Evolutionary conservation across 1,284 basidiomycete species (phyloP), one percentile per base, ranked within the genome.

Genomic region (Tausonia pullulans): DNA sequence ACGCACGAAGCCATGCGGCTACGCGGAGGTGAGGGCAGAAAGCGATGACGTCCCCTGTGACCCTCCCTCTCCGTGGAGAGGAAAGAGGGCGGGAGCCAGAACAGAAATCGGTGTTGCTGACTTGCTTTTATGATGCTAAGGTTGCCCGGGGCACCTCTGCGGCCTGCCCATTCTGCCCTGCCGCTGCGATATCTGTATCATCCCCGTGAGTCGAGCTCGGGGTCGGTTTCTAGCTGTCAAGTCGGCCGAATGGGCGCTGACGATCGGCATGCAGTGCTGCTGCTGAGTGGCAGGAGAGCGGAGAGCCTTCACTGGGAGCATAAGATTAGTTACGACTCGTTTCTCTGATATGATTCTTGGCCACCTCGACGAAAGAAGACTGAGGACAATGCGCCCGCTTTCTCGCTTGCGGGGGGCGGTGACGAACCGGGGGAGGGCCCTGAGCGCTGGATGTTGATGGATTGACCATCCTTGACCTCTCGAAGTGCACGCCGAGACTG

Each of bases 161-260:
- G 61, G 61, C 14, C 46, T 62, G 27, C 61, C 61, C 54, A 62
- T 62, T 48, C 46, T 62, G 16, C 61, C 45, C 49, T 14, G 41
- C 41, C 51, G 5, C 9, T 53, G 40, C 27, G 13, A 5, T 46
- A 3, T n/a, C n/a, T 4, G 3, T 10, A 41, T 51, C n/a, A 13
- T 44, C 56, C 43, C 5, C 43, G 5, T 56, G 16, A 11, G 16
- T 39, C 13, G n/a, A 52, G n/a, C n/a, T 16, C n/a, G 11, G 45
- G 49, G 57, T 46, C n/a, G 46, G 57, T 11, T 2, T 58, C 56
- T 16, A 9, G 40, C 44, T 16, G 14, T 16, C 7, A 1, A 8
- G 43, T n/a, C 4, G n/a, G 10, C n/a, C 51, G 51, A 16, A 40
- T 27, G 13, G 58, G 51, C 5, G 16, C 58, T 60, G 13, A 40